Evolutionary conservation across 2,329 filamentous ascomycete species (phyloP), one percentile per base, ranked within the genome.

Genomic region (Fusarium sublunatum): DNA sequence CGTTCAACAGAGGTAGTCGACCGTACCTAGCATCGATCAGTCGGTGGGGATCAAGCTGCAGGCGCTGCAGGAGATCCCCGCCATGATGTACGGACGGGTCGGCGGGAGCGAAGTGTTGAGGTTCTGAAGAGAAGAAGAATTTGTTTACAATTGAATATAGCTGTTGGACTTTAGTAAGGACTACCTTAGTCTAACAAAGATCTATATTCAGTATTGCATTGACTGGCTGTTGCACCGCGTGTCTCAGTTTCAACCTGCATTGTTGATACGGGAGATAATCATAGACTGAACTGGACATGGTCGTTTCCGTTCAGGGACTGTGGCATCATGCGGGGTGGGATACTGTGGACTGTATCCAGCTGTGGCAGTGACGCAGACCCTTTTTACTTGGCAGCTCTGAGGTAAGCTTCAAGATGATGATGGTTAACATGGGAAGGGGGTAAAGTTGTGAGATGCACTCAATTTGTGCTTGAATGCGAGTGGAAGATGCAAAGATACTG

Each of bases 271-370:
- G 12, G 11, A n/a, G 26, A 41, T 15, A 32, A 47, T 41, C 44
- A 43, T 59, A 49, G 44, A 40, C 48, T 59, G 57, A 58, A 48
- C 32, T 24, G 52, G 39, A 58, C 53, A 52, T 54, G 66, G 53
- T 45, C 55, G 55, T 53, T 63, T 60, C 58, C 52, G 54, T 64
- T 38, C 49, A 68, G 56, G 47, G 52, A 60, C 65, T 58, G 67
- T 69, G 64, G 65, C 62, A 69, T 71, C 64, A 70, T 71, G 69
- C 67, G 69, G 67, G 69, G 69, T 49, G 52, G 45, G 19, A 19
- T 38, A 38, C 7, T 12, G 31, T 43, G 64, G 65, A 70, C 69
- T 71, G 69, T 71, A 62, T 61, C 55, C 42, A 46, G 44, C 53
- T 38, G 40, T 39, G 51, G 47, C 41, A 64, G 53, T 63, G 58